Percentiles rank a stretch among this genome's conserved stretches.
Evolutionary conservation across 257 asterid genomes (phyloP).

Genomic region (Petunia secreta): DNA sequence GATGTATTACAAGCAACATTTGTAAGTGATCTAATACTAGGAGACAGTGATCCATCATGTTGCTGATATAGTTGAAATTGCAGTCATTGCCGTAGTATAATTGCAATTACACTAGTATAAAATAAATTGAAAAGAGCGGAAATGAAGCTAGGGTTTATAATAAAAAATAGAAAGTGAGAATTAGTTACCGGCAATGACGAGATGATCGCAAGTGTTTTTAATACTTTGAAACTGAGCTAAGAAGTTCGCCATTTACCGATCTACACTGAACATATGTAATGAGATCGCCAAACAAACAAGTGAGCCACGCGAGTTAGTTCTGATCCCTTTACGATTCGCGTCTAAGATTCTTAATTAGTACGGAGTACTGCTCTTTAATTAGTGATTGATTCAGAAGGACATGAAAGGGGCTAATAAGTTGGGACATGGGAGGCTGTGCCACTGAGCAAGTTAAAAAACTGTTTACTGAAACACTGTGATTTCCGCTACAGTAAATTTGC

Average conservation of each 20-base stretch:
- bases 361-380: not conserved
- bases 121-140: not conserved
- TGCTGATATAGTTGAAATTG: not conserved
- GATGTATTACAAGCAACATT: not conserved
- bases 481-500: slow-evolving; percentile 5
- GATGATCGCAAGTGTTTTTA: slow-evolving; percentile 73
- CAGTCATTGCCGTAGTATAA: not conserved
- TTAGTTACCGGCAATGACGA: slow-evolving; percentile 79
- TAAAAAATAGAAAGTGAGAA: slow-evolving; percentile 2
- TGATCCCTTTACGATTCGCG: slow-evolving; percentile 16
- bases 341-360: not conserved
- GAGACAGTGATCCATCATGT: not conserved
- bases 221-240: slow-evolving; percentile 96
- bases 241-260: slow-evolving; percentile 83
- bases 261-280: slow-evolving; percentile 41
- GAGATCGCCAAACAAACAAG: slow-evolving; percentile 9
- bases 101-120: not conserved
- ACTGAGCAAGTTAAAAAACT: not conserved
- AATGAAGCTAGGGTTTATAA: slow-evolving; percentile 24
- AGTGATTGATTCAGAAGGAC: not conserved
- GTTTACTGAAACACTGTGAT: not conserved
- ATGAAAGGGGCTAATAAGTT: not conserved
- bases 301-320: not conserved
- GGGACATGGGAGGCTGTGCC: slow-evolving; percentile 10
- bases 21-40: slow-evolving; percentile 11